These are phyloP conservation scores for Nitzschia sp. DNA, from an alignment of 108 stramenopile species.

Conservation along the genomic window DNA sequence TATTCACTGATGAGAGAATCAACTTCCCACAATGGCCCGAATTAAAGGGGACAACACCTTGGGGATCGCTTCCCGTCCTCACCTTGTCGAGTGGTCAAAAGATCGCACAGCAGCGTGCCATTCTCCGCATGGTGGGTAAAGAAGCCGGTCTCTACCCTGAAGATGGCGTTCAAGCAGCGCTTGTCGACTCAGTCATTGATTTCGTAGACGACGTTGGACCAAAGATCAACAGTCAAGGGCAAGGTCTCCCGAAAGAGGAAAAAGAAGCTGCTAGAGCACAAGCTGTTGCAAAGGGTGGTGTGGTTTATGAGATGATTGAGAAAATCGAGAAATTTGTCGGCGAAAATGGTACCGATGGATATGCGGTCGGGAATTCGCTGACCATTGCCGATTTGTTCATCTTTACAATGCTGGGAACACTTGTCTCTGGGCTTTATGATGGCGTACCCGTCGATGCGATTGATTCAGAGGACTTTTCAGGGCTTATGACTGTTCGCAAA, in stretches of 20 bases:
- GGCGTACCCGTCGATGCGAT: slow-evolving; percentile 19
- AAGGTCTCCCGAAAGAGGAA: slow-evolving; percentile 14
- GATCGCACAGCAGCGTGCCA: slow-evolving; percentile 24
- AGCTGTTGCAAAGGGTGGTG: slow-evolving; percentile 15
- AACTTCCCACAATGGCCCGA: slow-evolving; percentile 19
- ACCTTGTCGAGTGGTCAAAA: slow-evolving; percentile 17
- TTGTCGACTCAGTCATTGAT: slow-evolving; percentile 23
- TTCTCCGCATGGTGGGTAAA: slow-evolving; percentile 21
- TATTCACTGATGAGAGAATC: slow-evolving; percentile 26
- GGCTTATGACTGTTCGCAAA: slow-evolving; percentile 12
- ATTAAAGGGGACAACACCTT: slow-evolving; percentile 33
- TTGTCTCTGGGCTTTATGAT: slow-evolving; percentile 17
- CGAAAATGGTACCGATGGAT: not conserved
- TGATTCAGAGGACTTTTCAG: slow-evolving; percentile 8
- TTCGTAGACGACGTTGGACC: slow-evolving; percentile 9
- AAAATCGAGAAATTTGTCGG: slow-evolving; percentile 12
- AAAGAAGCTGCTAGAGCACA: slow-evolving; percentile 13
- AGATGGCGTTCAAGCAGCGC: slow-evolving; percentile 16
- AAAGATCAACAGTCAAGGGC: slow-evolving; percentile 3
- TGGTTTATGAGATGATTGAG: slow-evolving; percentile 3
- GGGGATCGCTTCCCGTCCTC: slow-evolving; percentile 24
- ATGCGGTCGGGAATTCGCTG: slow-evolving; percentile 18
- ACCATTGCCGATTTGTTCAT: slow-evolving; percentile 26
- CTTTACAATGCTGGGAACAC: not conserved
- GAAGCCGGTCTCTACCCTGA: slow-evolving; percentile 24